phyloP scores from a whole-genome alignment of 495 filamentous ascomycete species.

The Penicillium malachiteum region DNA sequence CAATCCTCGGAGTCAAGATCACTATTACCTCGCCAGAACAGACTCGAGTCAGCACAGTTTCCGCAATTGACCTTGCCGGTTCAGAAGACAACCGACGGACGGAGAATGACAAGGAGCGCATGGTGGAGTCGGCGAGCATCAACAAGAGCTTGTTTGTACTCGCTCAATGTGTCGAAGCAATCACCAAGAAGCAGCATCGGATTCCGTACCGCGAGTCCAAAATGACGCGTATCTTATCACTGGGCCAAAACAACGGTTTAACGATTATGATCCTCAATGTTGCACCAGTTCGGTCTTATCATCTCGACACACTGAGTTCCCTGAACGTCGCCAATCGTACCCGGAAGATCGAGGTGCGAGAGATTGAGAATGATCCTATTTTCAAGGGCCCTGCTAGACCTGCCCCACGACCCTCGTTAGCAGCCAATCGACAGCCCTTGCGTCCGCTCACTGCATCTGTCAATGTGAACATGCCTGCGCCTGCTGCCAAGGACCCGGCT shows the following conservation, averaged over 20 bases:
- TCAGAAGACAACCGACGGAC: slow-evolving; percentile 95
- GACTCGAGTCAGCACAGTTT: slow-evolving; percentile 75
- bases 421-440: slow-evolving; percentile 68
- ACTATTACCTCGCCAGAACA: slow-evolving; percentile 70
- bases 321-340: slow-evolving; percentile 94
- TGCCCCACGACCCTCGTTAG: slow-evolving; percentile 37
- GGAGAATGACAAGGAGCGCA: slow-evolving; percentile 88
- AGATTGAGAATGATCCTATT: slow-evolving; percentile 89
- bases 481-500: slow-evolving; percentile 47
- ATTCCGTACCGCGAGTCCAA: slow-evolving; percentile 95
- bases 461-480: slow-evolving; percentile 56
- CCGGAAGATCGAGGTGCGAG: slow-evolving; percentile 93
- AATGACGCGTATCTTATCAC: slow-evolving; percentile 91
- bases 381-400: slow-evolving; percentile 68
- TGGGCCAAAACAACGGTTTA: slow-evolving; percentile 93
- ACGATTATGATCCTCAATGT: slow-evolving; percentile 97
- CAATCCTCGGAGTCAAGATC: slow-evolving; percentile 87
- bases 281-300: slow-evolving; percentile 80
- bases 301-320: slow-evolving; percentile 90
- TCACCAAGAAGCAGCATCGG: slow-evolving; percentile 71
- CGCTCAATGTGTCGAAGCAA: slow-evolving; percentile 95
- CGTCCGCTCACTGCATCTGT: slow-evolving; percentile 62
- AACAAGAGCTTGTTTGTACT: slow-evolving; percentile 97
- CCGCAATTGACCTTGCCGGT: slow-evolving; percentile 93
- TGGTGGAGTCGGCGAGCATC: slow-evolving; percentile 96